phyloP scores from a whole-genome alignment of 2,329 filamentous ascomycete genomes.

The Gaeumannomyces tritici region DNA sequence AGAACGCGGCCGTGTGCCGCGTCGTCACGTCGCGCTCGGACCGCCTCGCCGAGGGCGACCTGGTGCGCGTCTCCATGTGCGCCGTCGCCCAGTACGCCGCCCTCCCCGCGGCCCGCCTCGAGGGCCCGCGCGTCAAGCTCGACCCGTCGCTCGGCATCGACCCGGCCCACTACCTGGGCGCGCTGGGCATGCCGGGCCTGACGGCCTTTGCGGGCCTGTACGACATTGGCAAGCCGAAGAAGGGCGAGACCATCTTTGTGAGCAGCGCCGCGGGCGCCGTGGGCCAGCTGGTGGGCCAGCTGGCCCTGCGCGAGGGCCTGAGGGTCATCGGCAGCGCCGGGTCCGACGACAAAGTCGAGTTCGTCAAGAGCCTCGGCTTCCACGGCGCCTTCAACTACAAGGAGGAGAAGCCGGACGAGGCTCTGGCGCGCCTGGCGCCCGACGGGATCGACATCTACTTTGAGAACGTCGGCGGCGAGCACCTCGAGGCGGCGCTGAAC shows the following conservation, averaged over 20 bases:
- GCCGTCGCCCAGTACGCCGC: conserved; percentile 61
- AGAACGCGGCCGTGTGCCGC: conserved; percentile 53
- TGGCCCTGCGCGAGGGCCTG: conserved; percentile 73
- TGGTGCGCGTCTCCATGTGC: conserved; percentile 44
- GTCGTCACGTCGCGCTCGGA: conserved; percentile 57
- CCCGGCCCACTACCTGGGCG: conserved; percentile 59
- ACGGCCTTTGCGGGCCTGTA: conserved; percentile 49
- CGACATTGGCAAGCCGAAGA: conserved; percentile 62
- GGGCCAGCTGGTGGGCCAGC: conserved; percentile 72
- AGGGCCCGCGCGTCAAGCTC: conserved; percentile 38
- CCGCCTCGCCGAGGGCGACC: conserved; percentile 57
- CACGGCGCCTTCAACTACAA: conserved; percentile 78
- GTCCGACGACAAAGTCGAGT: conserved; percentile 69
- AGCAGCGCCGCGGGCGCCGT: conserved; percentile 73
- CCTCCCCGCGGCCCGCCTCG: conserved; percentile 25
- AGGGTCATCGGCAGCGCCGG: conserved; percentile 74
- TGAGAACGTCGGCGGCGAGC: conserved; percentile 44
- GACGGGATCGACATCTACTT: conserved; percentile 64
- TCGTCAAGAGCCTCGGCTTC: conserved; percentile 40
- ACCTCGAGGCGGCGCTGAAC: conserved; percentile 34
- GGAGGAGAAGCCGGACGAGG: conserved; percentile 61
- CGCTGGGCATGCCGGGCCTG: conserved; percentile 42
- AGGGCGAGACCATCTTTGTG: conserved; percentile 74
- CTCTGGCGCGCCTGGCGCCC: conserved; percentile 61
- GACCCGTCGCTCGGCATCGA: conserved; percentile 61